A percentile compares a stretch with the other conserved stretches of the same genome.
These are phyloP conservation scores for Fusarium sp. DNA, from an alignment of 2,329 filamentous ascomycete species.

Conservation along the genomic window DNA sequence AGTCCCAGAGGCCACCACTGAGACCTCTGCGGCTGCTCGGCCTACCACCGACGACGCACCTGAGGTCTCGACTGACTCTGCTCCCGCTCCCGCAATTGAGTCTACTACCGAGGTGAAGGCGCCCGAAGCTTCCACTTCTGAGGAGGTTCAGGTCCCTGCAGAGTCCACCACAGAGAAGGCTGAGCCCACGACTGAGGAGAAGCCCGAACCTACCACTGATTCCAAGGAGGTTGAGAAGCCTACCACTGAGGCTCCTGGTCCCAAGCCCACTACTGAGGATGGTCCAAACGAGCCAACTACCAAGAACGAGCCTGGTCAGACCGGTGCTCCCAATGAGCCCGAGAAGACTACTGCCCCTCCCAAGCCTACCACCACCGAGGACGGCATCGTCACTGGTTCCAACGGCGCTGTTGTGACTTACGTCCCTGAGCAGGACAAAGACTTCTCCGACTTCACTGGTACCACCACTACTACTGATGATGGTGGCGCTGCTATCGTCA, in stretches of 20 bases:
- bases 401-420: conserved; percentile 12
- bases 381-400: conserved; percentile 7
- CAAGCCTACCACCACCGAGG: not conserved
- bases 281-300: not conserved
- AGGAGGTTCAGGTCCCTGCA: not conserved
- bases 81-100: not conserved
- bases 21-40: not conserved
- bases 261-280: not conserved
- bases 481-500: conserved; percentile 6
- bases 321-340: not conserved
- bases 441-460: conserved; percentile 11
- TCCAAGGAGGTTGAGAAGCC: not conserved
- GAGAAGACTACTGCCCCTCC: conserved; percentile 3
- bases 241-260: not conserved
- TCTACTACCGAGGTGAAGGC: not conserved
- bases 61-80: not conserved
- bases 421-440: conserved; percentile 13
- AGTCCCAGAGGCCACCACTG: not conserved
- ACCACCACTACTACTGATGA: conserved; percentile 18
- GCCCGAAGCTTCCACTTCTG: not conserved
- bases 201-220: not conserved
- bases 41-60: not conserved
- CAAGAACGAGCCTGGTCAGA: not conserved
- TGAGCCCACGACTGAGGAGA: not conserved
- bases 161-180: not conserved